phyloP scores from a whole-genome alignment of 495 filamentous ascomycete genomes.

The Penicillium arizonense region DNA sequence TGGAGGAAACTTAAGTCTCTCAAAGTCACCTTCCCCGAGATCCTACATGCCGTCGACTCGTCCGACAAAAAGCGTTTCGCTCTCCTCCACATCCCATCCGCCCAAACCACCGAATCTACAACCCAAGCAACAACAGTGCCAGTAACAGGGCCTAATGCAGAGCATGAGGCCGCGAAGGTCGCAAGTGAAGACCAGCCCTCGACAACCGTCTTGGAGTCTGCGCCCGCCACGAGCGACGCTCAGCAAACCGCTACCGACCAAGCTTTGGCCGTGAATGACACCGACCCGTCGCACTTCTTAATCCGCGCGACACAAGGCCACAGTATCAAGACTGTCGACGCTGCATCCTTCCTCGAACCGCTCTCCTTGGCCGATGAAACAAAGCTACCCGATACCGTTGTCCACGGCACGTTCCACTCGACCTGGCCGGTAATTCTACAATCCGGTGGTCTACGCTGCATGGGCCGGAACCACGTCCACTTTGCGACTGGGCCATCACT shows the following conservation, averaged over 20 bases:
- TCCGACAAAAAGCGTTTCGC: constrained; percentile 92
- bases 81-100: constrained; percentile 48
- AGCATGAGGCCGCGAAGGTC: constrained; percentile 3
- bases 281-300: constrained; percentile 65
- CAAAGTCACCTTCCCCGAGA: constrained; percentile 69
- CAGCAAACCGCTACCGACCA: constrained; percentile 28
- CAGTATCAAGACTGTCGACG: constrained; percentile 59
- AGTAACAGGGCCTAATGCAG: constrained; percentile 12
- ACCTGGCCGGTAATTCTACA: constrained; percentile 71
- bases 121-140: constrained; percentile 13
- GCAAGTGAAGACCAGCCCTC: constrained; percentile 8
- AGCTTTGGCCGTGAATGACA: constrained; percentile 28
- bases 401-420: constrained; percentile 85
- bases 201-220: constrained; percentile 9
- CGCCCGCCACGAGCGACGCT: constrained; percentile 21
- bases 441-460: constrained; percentile 72
- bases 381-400: constrained; percentile 61
- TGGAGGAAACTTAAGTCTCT: constrained; percentile 69
- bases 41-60: constrained; percentile 63
- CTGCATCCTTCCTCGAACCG: constrained; percentile 64
- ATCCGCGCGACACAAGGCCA: constrained; percentile 97
- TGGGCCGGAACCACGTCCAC: constrained; percentile 85
- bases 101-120: constrained; percentile 16
- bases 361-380: constrained; percentile 46
- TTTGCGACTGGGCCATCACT: constrained; percentile 69